Evolutionary conservation across 345 rosid genomes (phyloP).

Genomic region (Lepidium sativum): DNA sequence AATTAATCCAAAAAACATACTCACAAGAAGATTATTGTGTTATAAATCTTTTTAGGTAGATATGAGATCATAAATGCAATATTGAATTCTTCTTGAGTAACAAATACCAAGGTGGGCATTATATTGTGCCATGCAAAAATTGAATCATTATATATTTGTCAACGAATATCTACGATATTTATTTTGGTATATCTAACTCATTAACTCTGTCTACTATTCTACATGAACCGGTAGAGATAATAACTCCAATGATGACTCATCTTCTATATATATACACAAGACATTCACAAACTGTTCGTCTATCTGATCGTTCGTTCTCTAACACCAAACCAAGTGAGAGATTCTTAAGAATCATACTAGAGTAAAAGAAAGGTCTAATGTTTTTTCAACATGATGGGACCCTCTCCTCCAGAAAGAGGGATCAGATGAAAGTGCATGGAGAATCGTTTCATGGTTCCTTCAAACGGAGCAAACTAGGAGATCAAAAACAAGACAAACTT

Average conservation of each 20-base stretch:
- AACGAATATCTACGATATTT: conserved; percentile 9
- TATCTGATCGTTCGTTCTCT: conserved; percentile 19
- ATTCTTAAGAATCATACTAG: not conserved
- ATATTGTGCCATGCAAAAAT: not conserved
- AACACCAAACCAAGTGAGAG: conserved; percentile 7
- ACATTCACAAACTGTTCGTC: not conserved
- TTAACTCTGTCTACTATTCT: conserved; percentile 24
- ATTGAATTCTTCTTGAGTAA: conserved; percentile 1
- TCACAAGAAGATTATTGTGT: no score
- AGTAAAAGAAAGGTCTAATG: conserved; percentile 10
- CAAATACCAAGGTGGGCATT: conserved; percentile 6
- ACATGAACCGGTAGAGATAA: conserved; percentile 20
- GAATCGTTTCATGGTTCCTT: conserved; percentile 21
- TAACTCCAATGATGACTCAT: conserved; percentile 16
- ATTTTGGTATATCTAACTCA: conserved; percentile 28
- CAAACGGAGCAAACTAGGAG: conserved; percentile 16
- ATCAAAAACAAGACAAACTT: conserved; percentile 8
- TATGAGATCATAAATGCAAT: not conserved
- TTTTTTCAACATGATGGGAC: conserved; percentile 8
- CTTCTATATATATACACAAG: not conserved
- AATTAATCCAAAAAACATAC: no score
- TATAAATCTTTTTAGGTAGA: not conserved
- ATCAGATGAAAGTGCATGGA: not conserved
- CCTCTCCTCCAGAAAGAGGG: conserved; percentile 17
- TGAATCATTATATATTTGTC: not conserved